phyloP scores from a whole-genome alignment of 352 stramenopile species.

The Pythium folliculosum region DNA sequence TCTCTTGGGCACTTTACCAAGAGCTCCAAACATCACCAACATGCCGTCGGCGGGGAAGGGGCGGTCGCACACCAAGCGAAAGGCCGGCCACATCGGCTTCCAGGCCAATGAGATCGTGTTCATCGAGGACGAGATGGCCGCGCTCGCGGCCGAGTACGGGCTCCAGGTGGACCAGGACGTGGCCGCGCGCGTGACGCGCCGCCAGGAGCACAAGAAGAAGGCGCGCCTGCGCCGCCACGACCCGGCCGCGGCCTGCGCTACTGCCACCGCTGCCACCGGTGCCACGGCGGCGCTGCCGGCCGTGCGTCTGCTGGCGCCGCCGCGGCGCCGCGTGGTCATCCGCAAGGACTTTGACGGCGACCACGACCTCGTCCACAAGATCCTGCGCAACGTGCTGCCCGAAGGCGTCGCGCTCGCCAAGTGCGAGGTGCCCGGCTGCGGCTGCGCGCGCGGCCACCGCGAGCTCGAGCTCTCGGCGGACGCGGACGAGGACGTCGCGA shows the following conservation, averaged over 20 bases:
- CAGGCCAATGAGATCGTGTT: conserved; percentile 76
- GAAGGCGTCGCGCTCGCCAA: conserved; percentile 47
- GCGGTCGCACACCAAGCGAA: conserved; percentile 52
- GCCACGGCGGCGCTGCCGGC: too few species aligned
- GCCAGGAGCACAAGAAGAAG: conserved; percentile 53
- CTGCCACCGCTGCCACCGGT: background rate
- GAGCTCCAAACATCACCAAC: too few species aligned
- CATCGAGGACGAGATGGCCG: conserved; percentile 86
- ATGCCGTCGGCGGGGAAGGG: background rate
- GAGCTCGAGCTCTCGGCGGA: conserved; percentile 28
- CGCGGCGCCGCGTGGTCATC: conserved; percentile 10
- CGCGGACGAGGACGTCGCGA: conserved; percentile 27
- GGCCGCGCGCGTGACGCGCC: conserved; percentile 53
- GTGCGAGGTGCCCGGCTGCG: conserved; percentile 69
- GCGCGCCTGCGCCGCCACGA: conserved; percentile 43
- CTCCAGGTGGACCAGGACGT: conserved; percentile 73
- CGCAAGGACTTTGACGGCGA: conserved; percentile 31
- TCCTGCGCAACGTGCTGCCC: conserved; percentile 53
- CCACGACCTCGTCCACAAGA: conserved; percentile 43
- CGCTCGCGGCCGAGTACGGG: conserved; percentile 76
- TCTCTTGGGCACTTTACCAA: too few species aligned
- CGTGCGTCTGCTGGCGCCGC: conserved; percentile 24
- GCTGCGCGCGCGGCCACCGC: conserved; percentile 43
- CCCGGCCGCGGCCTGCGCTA: conserved; percentile 10
- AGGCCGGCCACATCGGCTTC: conserved; percentile 73